Evolutionary conservation across 371 early-diverging fungal genomes (phyloP), one percentile per base, ranked within the genome.

Genomic region (Rhizomucor pusillus): DNA sequence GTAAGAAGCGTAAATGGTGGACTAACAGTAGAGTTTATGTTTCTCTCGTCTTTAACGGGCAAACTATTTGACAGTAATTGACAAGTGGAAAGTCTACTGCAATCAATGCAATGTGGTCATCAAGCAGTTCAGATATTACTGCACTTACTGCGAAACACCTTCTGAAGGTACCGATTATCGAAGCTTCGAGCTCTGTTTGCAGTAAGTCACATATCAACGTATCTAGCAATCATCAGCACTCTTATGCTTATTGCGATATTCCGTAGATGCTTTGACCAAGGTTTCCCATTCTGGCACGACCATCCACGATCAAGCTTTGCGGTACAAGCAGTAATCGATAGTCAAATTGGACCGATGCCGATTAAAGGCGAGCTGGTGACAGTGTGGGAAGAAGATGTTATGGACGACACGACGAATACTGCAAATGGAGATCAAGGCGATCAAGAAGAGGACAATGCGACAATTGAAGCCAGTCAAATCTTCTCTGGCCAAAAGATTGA

Each of bases 281-380:
- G 73, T 19, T 90, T 90, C 50, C 92, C 91, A 13, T 67, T 71
- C 14, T 72, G 79, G 57, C 94, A 94, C 62, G 77, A 81, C 19
- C 94, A 94, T 66, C 89, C 91, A 13, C 79, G 86, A 0, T 78
- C 85, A 0, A 77, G 84, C 7, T 93, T 93, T 73, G 91, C 91
- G 0, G 81, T 87, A 11, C 80, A 87, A 24, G 75, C 86, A 0
- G 80, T 91, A 0, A 73, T 85, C 25, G 81, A 79, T 45, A 59
- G 77, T 10, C 73, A 73, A 14, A 54, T 71, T 12, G 73, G 79
- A 18, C 78, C 76, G 4, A 76, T 74, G 47, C 75, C 74, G 20
- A 73, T 73, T 35, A 78, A 76, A 20, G 84, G 85, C 5, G 84
- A 84, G 37, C 68, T 86, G 11, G 82, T 84, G 9, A 77, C 83